Base-by-base conservation (phyloP, 305 asterid genomes). In the Withania somnifera region DNA sequence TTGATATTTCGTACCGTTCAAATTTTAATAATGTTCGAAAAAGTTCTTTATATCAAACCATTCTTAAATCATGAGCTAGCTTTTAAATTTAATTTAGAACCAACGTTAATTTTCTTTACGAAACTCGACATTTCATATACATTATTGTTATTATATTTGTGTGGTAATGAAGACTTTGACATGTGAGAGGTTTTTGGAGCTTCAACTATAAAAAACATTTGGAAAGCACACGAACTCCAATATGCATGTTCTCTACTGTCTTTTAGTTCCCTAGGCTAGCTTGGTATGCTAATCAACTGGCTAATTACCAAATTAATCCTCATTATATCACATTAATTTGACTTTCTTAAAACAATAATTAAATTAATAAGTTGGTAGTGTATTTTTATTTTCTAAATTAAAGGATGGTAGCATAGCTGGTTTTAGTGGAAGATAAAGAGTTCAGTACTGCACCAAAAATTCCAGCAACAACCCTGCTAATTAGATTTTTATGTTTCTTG, bases 181-280 rank as follows among this genome's bases (percentile, higher is more conserved):
- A 91, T 91, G 91, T 87, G 93, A 77, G 71, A 77, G 81, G 87
- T 83, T 84, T 34, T 34, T 2, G 40, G 6, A 30, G 40, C 6
- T 36, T 36, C 7, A 5, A 36, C 40, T 34, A 4, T 34, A 4
- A 82, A 76, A 78, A 68, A 81, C 84, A 81, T 77, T 45, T 45
- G 57, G 4, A 71, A 45, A 51, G 76, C 87, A 85, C 86, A 85
- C 73, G 88, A 32, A 84, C 87, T 75, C 85, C 90, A 86, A 84
- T 45, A 84, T 60, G 77, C 42, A 19, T 78, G 63, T 73, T 73
- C 9, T 47, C 40, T 73, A 24, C 58, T 71, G 58, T 73, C 61
- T 83, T 87, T 84, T 84, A 22, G 78, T 42, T 68, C 22, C 19
- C n/a, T 45, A 28, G 34, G 40, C 47, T 71, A 36, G 7, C 40